Base-by-base conservation (phyloP, 169 alveolate species). In the Eimeria praecox region DNA sequence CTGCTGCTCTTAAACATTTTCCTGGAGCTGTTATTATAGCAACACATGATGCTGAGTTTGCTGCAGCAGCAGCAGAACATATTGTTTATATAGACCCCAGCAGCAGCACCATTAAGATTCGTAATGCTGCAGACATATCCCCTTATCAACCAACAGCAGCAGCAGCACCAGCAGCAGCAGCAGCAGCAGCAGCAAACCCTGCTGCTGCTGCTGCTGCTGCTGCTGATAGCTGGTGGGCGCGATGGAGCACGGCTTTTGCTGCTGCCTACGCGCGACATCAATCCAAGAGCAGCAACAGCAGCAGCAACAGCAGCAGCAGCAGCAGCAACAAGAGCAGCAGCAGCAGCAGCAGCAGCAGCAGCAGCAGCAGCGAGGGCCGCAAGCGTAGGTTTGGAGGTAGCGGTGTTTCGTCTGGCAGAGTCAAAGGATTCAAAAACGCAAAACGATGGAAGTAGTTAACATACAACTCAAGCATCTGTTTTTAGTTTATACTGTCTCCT, bases 21-120 rank as follows among this genome's bases (percentile, higher is more conserved):
- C 88, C 69, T 16, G 97, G 97, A 2, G 91, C 97, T 8, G 95
- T 95, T 0, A 86, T 96, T n/a, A 49, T 96, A 24, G 97, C 96
- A 3, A 83, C 97, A 35, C 97, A 96, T 85, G 96, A 96, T 80
- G 77, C 95, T 0, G n/a, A 24, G 20, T 96, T 96, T 80, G 92
- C 95, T n/a, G 77, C 95, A 8, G 89, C 56, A 24, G 85, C 80
- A 16, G 95, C 95, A 2, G 75, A 62, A 18, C 56, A 83, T 38
- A 54, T 95, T n/a, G 22, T 64, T n/a, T 73, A 52, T 35, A 69
- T 95, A 78, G 82, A 90, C 42, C 77, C 77, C 42, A 30, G 49
- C 62, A 92, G 66, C 49, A 38, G n/a, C 2, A 52, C 91, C 4
- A 42, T 54, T 24, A 46, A 4, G 0, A 33, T 83, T 18, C 77